These are phyloP conservation scores for Combretum micranthum DNA, from an alignment of 345 rosid genomes.

Conservation along the genomic window DNA sequence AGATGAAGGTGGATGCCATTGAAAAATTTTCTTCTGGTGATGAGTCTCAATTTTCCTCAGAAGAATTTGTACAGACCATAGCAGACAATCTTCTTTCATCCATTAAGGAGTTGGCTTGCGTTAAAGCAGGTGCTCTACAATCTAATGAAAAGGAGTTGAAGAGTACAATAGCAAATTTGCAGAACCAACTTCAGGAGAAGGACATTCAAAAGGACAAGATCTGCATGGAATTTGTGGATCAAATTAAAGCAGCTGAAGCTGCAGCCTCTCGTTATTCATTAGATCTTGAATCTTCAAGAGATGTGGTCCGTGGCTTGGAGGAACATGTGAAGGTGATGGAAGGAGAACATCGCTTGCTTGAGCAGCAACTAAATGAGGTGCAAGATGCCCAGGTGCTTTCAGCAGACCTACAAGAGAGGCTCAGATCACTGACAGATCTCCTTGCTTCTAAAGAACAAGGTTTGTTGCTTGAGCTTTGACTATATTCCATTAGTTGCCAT, in stretches of 20 bases:
- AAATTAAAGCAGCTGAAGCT: constrained; percentile 90
- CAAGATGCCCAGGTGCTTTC: constrained; percentile 46
- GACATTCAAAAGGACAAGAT: constrained; percentile 70
- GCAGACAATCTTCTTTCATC: constrained; percentile 46
- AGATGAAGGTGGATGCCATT: constrained; percentile 22
- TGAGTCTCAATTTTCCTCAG: constrained; percentile 25
- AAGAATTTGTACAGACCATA: constrained; percentile 45
- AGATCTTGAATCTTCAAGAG: constrained; percentile 63
- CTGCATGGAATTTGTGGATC: constrained; percentile 76
- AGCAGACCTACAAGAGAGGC: constrained; percentile 45
- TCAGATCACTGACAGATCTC: constrained; percentile 39
- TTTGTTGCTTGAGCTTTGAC: constrained; percentile 18
- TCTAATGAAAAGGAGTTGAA: constrained; percentile 63
- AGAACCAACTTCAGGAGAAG: constrained; percentile 90
- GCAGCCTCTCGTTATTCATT: constrained; percentile 43
- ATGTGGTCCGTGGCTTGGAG: constrained; percentile 46
- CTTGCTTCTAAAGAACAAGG: constrained; percentile 86
- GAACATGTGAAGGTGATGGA: constrained; percentile 36
- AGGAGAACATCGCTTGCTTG: constrained; percentile 45
- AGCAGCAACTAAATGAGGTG: constrained; percentile 46
- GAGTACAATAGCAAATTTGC: constrained; percentile 54
- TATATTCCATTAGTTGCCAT: constrained; percentile 11
- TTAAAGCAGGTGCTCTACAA: constrained; percentile 42
- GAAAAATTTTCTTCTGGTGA: constrained; percentile 20
- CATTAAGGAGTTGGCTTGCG: constrained; percentile 38